Evolutionary conservation across 2,329 filamentous ascomycete genomes (phyloP).

Genomic region (Cladophialophora bantiana): DNA sequence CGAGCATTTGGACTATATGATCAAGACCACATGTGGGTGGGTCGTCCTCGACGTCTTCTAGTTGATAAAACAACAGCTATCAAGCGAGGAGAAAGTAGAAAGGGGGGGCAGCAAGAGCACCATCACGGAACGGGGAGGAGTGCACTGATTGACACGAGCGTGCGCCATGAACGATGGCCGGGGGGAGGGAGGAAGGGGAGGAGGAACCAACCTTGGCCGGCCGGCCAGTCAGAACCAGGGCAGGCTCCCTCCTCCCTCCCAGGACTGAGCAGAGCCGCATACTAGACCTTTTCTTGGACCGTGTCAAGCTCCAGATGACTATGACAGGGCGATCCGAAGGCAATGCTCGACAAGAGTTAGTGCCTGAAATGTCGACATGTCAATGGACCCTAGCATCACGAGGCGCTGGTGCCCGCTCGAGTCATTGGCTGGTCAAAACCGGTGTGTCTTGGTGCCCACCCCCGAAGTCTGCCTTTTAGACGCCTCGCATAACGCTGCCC

Average conservation of each 20-base stretch:
- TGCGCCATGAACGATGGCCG: conserved; percentile 4
- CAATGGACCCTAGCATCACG: conserved; percentile 8
- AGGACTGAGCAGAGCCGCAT: conserved; percentile 20
- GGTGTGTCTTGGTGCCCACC: background rate
- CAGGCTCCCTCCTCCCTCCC: background rate
- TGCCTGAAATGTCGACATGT: background rate
- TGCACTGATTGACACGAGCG: conserved; percentile 1
- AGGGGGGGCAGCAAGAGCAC: conserved; percentile 13
- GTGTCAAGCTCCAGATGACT: background rate
- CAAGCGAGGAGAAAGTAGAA: conserved; percentile 16
- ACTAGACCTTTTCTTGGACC: background rate
- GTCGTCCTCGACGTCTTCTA: conserved; percentile 2
- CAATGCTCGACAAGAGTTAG: background rate
- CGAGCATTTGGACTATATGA: conserved; percentile 18
- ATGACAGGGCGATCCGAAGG: background rate
- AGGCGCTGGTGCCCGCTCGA: background rate
- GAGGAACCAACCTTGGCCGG: background rate
- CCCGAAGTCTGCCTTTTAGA: conserved; percentile 8
- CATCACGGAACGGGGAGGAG: background rate
- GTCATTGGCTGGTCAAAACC: conserved; percentile 15
- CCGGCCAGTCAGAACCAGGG: background rate
- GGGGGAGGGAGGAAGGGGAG: background rate
- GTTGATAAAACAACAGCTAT: conserved; percentile 14
- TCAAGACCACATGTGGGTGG: conserved; percentile 20
- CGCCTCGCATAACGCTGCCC: conserved; percentile 11